phyloP scores from a whole-genome alignment of 192 early-diverging fungal genomes.

The Thamnidium elegans region DNA sequence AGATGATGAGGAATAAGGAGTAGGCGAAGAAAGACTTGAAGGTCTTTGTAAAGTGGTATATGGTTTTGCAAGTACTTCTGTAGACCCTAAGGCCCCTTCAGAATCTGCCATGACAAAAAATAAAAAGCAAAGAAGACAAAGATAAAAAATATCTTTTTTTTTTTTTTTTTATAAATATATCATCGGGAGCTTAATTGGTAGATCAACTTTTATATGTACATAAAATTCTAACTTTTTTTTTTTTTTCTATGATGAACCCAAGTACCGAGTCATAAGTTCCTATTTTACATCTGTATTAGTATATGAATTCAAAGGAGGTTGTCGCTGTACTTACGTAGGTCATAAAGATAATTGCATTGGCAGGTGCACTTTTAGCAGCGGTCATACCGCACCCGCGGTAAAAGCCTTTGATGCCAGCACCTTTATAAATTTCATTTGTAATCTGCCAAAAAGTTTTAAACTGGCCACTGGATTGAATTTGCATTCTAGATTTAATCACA shows the following conservation, averaged over 20 bases:
- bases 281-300: background rate
- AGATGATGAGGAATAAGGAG: too few relatives aligned
- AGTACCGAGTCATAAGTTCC: constrained; percentile 34
- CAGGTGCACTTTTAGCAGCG: constrained; percentile 80
- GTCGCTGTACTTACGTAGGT: constrained; percentile 74
- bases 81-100: too few relatives aligned
- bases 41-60: too few relatives aligned
- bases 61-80: too few relatives aligned
- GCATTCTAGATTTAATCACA: constrained; percentile 90
- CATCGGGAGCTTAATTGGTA: too few relatives aligned
- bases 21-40: too few relatives aligned
- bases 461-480: constrained; percentile 65
- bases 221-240: background rate
- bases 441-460: constrained; percentile 57
- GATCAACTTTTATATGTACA: background rate
- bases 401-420: constrained; percentile 79
- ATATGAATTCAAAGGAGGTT: background rate
- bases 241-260: constrained; percentile 15
- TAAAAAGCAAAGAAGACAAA: too few relatives aligned
- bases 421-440: constrained; percentile 64
- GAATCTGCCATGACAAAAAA: too few relatives aligned
- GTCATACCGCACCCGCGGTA: constrained; percentile 96
- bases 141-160: too few relatives aligned
- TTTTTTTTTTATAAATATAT: too few relatives aligned
- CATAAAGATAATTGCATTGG: constrained; percentile 95